Evolutionary conservation across 768 basidiomycete genomes (phyloP).

Genomic region (Phanerochaete carnosa): DNA sequence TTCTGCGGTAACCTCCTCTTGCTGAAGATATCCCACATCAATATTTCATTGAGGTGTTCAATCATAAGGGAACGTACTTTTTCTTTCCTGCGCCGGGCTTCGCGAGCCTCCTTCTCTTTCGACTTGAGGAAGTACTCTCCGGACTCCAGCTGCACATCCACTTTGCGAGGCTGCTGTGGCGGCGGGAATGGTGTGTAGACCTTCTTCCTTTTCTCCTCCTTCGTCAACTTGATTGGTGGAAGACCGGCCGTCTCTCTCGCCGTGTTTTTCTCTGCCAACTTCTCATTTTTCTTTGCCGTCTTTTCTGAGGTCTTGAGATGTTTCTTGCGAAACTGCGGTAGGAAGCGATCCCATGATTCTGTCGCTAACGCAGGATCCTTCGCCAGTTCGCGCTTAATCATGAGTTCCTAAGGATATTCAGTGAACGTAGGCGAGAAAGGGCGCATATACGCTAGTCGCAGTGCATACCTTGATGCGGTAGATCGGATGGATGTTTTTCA

Average conservation of each 20-base stretch:
- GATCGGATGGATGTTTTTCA: slow-evolving; percentile 99
- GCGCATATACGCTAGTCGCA: background rate
- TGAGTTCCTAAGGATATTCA: slow-evolving; percentile 68
- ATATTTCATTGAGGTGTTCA: too few species aligned
- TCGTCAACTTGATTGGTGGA: slow-evolving; percentile 31
- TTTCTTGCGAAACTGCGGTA: slow-evolving; percentile 91
- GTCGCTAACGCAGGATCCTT: slow-evolving; percentile 95
- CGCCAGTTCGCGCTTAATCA: slow-evolving; percentile 96
- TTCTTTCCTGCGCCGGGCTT: slow-evolving; percentile 67
- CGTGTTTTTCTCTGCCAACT: slow-evolving; percentile 53
- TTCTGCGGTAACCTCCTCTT: slow-evolving; percentile 70
- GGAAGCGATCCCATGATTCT: slow-evolving; percentile 96
- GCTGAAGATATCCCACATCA: slow-evolving; percentile 49
- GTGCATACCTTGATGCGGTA: slow-evolving; percentile 88
- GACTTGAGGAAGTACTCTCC: slow-evolving; percentile 98
- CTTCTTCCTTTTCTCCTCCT: slow-evolving; percentile 72
- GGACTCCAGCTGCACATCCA: slow-evolving; percentile 92
- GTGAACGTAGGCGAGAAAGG: background rate
- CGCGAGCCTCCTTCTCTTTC: slow-evolving; percentile 77
- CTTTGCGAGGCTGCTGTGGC: slow-evolving; percentile 89
- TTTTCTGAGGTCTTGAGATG: slow-evolving; percentile 94
- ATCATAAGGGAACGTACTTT: slow-evolving; percentile 45
- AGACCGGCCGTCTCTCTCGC: slow-evolving; percentile 68
- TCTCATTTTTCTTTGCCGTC: slow-evolving; percentile 86
- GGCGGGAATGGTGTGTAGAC: slow-evolving; percentile 99